phyloP scores from a whole-genome alignment of 768 basidiomycete species.

The Suillus subaureus region DNA sequence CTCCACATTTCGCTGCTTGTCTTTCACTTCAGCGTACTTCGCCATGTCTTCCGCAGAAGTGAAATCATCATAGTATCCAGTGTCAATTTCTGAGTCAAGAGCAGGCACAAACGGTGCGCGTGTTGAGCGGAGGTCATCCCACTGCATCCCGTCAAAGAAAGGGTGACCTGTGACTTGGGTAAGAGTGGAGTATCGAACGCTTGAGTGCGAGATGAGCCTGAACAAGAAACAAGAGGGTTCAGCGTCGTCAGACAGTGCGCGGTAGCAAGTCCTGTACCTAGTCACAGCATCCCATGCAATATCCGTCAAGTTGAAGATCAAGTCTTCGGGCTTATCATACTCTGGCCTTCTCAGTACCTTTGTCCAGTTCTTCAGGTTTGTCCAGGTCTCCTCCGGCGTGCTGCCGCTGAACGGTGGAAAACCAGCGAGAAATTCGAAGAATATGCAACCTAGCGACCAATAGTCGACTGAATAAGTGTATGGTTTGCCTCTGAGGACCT shows the following conservation, averaged over 20 bases:
- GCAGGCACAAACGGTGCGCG: constrained; percentile 93
- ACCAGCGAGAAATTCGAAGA: constrained; percentile 96
- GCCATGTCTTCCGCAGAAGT: constrained; percentile 92
- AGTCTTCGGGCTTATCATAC: constrained; percentile 94
- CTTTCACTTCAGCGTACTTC: constrained; percentile 97
- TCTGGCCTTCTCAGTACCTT: constrained; percentile 90
- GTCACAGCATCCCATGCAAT: constrained; percentile 94
- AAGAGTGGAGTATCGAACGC: constrained; percentile 75
- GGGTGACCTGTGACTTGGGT: constrained; percentile 73
- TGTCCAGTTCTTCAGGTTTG: constrained; percentile 97
- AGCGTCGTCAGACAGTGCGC: constrained; percentile 4
- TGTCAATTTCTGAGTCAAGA: constrained; percentile 92
- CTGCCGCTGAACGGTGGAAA: constrained; percentile 98
- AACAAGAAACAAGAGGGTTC: not conserved
- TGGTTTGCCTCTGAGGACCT: constrained; percentile 90
- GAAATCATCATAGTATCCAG: constrained; percentile 94
- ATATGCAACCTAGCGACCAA: constrained; percentile 97
- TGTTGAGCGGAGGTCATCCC: constrained; percentile 76
- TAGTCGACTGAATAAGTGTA: constrained; percentile 97
- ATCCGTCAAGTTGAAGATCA: constrained; percentile 95
- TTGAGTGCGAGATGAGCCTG: constrained; percentile 88
- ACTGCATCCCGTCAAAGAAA: constrained; percentile 78
- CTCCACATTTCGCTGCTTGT: constrained; percentile 95
- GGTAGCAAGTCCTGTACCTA: constrained; percentile 46
- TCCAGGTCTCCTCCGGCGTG: constrained; percentile 98